These are phyloP conservation scores for Discostella pseudostelligera DNA, from an alignment of 108 stramenopile species.

Conservation along the genomic window DNA sequence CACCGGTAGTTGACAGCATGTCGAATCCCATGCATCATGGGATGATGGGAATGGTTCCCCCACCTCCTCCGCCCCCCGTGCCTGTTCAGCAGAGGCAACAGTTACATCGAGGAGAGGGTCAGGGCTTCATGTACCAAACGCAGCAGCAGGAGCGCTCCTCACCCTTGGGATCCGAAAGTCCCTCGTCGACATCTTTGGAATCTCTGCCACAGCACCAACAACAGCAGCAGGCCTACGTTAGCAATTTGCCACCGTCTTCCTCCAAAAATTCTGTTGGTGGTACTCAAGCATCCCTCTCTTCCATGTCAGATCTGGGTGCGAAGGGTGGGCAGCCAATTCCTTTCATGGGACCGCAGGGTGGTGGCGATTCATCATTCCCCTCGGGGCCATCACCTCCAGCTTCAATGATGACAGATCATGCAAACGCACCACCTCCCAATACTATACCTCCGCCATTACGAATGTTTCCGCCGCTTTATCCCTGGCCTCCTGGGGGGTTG, in stretches of 20 bases:
- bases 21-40: constrained; percentile 13
- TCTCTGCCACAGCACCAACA: constrained; percentile 29
- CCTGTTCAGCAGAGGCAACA: constrained; percentile 5
- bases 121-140: neutral
- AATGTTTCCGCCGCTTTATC: constrained; percentile 4
- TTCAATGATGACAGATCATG: neutral
- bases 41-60: constrained; percentile 7
- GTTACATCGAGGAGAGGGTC: neutral
- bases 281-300: constrained; percentile 32
- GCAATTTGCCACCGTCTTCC: constrained; percentile 6
- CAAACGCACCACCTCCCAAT: neutral
- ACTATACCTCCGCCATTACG: constrained; percentile 14
- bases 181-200: constrained; percentile 36
- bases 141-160: constrained; percentile 6
- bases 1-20: neutral
- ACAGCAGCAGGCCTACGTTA: constrained; percentile 19
- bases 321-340: neutral
- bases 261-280: constrained; percentile 25
- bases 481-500: neutral
- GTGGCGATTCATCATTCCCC: neutral
- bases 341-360: constrained; percentile 2
- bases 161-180: constrained; percentile 18
- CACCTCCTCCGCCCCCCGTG: constrained; percentile 7
- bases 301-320: constrained; percentile 19
- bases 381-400: neutral